Evolutionary conservation across 768 basidiomycete species (phyloP), one percentile per base, ranked within the genome.

Genomic region (Phylloporus rhodoxanthus): DNA sequence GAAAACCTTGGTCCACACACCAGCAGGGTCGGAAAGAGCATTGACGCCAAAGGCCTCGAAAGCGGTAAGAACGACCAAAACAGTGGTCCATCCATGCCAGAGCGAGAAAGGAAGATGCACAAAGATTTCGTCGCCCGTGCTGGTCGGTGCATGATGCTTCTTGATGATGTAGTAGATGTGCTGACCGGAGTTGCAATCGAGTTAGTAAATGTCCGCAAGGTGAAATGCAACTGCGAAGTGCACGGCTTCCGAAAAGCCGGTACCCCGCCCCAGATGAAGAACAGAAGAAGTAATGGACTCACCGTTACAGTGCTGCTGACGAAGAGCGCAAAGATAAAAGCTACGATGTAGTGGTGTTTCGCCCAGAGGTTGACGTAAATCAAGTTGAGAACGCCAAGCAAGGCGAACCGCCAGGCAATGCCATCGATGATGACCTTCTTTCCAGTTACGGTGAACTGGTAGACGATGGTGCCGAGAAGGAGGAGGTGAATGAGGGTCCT

Each of bases 81-180:
- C 82, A 47, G 89, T 90, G 10, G 84, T 87, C 88, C 89, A 91
- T 32, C 92, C 94, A 61, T 96, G 92, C 71, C 87, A 96, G 42
- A 97, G 82, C 2, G 89, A 93, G 79, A 98, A 97, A 2, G 96
- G 96, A 15, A 96, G 82, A 68, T 97, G 93, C 38, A 97, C 77
- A 53, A 95, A 93, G 54, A 94, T 66, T 68, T 96, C 93, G 54
- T 95, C 92, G 19, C 75, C 74, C 38, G 76, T 57, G 52, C 64
- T 78, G 59, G 86, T 75, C 23, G 88, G 70, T 23, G 75, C 67
- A 65, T 92, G 83, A 54, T 82, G 78, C 70, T 92, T 91, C 78
- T 95, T 94, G 64, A 97, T 85, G 51, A 89, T 73, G 65, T 94
- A 97, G 73, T 98, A 96, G 66, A 95, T 89, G 68, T 94, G 91